A percentile compares a stretch with the other conserved stretches of the same genome.
These are phyloP conservation scores for Quercus rubra DNA, from an alignment of 306 rosid genomes.

Conservation along the genomic window DNA sequence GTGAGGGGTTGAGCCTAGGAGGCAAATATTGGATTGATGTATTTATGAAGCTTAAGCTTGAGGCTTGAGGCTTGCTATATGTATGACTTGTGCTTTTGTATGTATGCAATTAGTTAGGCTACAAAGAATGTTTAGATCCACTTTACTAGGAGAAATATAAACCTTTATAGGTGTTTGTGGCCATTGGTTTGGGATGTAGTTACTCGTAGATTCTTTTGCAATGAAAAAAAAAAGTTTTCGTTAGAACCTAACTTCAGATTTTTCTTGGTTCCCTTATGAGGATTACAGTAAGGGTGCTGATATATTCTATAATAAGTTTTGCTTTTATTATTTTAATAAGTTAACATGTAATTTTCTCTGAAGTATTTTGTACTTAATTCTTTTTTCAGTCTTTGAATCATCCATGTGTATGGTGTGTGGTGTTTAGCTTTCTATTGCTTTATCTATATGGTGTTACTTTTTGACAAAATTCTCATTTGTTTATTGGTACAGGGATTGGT, in stretches of 20 bases:
- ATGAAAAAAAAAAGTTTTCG: too few relatives aligned
- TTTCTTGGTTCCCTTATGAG: not conserved
- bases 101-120: not conserved
- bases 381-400: not conserved
- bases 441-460: conserved; percentile 32
- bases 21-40: too few relatives aligned
- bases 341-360: not conserved
- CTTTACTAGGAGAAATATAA: too few relatives aligned
- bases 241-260: too few relatives aligned
- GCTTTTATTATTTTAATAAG: not conserved
- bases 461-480: conserved; percentile 19
- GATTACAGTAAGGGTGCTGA: not conserved
- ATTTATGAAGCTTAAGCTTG: too few relatives aligned
- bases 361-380: not conserved
- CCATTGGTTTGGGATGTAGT: too few relatives aligned
- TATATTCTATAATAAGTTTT: not conserved
- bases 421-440: conserved; percentile 17
- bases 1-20: too few relatives aligned
- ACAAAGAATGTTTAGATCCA: too few relatives aligned
- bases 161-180: too few relatives aligned
- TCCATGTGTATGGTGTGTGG: conserved; percentile 11
- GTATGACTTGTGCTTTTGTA: not conserved
- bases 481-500: conserved; percentile 74
- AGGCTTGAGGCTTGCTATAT: too few relatives aligned
- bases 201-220: too few relatives aligned